These are phyloP conservation scores for Candida tropicalis DNA, from an alignment of 1,139 yeast species.

Conservation along the genomic window DNA sequence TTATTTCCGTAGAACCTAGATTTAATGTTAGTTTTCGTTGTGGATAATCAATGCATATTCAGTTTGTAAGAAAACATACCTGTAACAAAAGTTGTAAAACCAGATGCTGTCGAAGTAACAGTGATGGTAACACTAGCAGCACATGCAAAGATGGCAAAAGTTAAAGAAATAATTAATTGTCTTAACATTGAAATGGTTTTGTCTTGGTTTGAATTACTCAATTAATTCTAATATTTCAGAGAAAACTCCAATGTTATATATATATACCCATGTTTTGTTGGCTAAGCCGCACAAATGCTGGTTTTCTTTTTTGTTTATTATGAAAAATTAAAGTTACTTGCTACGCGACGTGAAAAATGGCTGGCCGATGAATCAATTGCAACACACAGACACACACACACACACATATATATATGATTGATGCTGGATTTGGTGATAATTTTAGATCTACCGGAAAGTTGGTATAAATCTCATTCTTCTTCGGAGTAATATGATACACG, in stretches of 20 bases:
- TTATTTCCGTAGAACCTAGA: slow-evolving; percentile 32
- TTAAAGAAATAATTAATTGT: slow-evolving; percentile 9
- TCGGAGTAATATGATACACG: too few relatives aligned
- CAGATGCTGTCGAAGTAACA: slow-evolving; percentile 33
- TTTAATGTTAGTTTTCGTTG: neutral
- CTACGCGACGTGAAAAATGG: neutral
- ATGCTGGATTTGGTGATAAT: too few relatives aligned
- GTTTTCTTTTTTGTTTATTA: neutral
- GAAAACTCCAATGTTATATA: too few relatives aligned
- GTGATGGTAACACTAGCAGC: slow-evolving; percentile 46
- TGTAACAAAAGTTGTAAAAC: slow-evolving; percentile 52
- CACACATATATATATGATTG: too few relatives aligned
- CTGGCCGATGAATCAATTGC: neutral
- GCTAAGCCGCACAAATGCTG: slow-evolving; percentile 4
- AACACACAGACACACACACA: neutral
- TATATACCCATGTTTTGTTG: too few relatives aligned
- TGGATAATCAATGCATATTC: neutral
- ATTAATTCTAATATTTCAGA: too few relatives aligned
- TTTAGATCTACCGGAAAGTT: too few relatives aligned
- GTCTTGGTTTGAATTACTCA: too few relatives aligned
- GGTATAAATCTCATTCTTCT: too few relatives aligned
- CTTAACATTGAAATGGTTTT: too few relatives aligned
- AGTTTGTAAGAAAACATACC: slow-evolving; percentile 18
- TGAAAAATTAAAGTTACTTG: neutral
- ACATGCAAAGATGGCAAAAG: slow-evolving; percentile 43